These are phyloP conservation scores for Aureobasidium sp. DNA, from an alignment of 2,329 filamentous ascomycete genomes.

Conservation along the genomic window DNA sequence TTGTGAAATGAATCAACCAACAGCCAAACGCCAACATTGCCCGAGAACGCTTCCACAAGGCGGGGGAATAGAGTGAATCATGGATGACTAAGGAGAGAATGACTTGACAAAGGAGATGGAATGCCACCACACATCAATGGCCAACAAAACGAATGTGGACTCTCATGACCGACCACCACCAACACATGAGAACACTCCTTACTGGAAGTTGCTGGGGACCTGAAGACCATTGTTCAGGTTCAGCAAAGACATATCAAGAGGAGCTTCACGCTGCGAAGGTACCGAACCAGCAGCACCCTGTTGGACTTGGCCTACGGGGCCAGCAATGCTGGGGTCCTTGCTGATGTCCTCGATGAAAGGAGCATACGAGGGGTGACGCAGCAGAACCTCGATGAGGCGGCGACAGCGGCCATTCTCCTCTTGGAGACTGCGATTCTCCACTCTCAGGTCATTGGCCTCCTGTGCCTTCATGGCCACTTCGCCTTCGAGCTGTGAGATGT, in stretches of 20 bases:
- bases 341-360: conserved; percentile 41
- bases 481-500: conserved; percentile 87
- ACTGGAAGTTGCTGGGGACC: conserved; percentile 15
- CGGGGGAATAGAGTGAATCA: conserved; percentile 15
- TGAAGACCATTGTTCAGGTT: conserved; percentile 44
- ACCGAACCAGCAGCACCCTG: conserved; percentile 18
- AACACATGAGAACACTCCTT: not conserved
- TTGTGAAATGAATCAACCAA: conserved; percentile 5
- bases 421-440: conserved; percentile 71
- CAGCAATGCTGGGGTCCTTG: conserved; percentile 33
- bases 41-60: conserved; percentile 14
- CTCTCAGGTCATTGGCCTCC: conserved; percentile 73
- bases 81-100: conserved; percentile 11
- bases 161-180: not conserved
- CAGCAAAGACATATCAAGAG: conserved; percentile 67
- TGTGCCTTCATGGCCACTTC: conserved; percentile 79
- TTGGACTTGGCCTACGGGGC: conserved; percentile 19
- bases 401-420: conserved; percentile 49
- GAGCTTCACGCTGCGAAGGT: conserved; percentile 49
- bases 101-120: not conserved
- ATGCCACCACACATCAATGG: not conserved
- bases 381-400: conserved; percentile 71
- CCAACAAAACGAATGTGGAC: not conserved
- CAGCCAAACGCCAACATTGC: conserved; percentile 9
- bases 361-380: conserved; percentile 43